phyloP scores from a whole-genome alignment of 1,284 basidiomycete genomes.

The Malassezia sympodialis region DNA sequence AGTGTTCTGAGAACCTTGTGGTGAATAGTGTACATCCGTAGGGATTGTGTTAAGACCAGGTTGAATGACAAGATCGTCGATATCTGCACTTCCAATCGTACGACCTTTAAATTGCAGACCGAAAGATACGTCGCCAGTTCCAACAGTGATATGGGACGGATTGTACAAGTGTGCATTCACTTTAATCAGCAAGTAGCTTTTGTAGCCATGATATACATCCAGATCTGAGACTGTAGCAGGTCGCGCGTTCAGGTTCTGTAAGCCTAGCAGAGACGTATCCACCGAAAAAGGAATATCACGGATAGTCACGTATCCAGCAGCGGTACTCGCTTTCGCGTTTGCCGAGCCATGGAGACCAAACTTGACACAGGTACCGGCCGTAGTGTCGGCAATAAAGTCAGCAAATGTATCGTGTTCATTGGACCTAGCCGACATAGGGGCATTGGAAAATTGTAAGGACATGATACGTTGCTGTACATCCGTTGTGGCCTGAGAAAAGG shows the following conservation, averaged over 20 bases:
- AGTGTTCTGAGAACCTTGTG: slow-evolving; percentile 55
- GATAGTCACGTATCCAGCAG: slow-evolving; percentile 59
- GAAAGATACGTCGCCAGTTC: slow-evolving; percentile 60
- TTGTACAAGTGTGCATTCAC: slow-evolving; percentile 51
- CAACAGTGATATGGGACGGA: slow-evolving; percentile 61
- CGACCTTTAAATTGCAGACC: slow-evolving; percentile 56
- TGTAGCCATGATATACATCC: slow-evolving; percentile 63
- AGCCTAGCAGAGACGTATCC: slow-evolving; percentile 57
- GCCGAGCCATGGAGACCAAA: slow-evolving; percentile 58
- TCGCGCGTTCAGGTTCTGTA: slow-evolving; percentile 60
- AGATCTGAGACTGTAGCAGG: slow-evolving; percentile 58
- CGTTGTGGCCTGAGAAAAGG: slow-evolving; percentile 57
- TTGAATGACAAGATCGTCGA: slow-evolving; percentile 49
- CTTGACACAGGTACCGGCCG: slow-evolving; percentile 53
- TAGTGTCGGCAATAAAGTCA: slow-evolving; percentile 61
- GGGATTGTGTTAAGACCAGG: slow-evolving; percentile 28
- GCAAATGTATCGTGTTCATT: slow-evolving; percentile 56
- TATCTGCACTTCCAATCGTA: slow-evolving; percentile 57
- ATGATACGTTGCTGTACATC: slow-evolving; percentile 60
- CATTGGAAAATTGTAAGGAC: slow-evolving; percentile 57
- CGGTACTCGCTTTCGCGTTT: slow-evolving; percentile 58
- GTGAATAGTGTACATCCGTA: slow-evolving; percentile 59
- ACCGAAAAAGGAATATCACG: slow-evolving; percentile 59
- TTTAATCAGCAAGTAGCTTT: slow-evolving; percentile 62
- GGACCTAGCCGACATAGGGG: slow-evolving; percentile 57